A percentile compares a stretch with the other conserved stretches of the same genome.
Conservation (phyloP, 2,329 filamentous ascomycete species). For the Venturia nashicola region DNA sequence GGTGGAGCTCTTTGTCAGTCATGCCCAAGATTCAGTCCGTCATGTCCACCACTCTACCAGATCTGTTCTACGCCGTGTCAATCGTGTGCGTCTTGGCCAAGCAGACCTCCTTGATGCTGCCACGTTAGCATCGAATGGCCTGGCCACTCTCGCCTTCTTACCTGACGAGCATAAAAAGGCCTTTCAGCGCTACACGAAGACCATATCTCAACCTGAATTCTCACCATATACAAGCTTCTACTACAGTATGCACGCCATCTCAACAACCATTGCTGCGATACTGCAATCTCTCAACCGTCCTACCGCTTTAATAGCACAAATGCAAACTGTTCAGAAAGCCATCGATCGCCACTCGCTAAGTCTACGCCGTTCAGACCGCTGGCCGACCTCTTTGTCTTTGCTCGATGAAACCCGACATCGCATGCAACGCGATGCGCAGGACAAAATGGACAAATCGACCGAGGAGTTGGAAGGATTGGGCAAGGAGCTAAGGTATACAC, state of each 20-base stretch:
- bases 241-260: slow-evolving; percentile 64
- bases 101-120: slow-evolving; percentile 58
- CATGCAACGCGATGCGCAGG: slow-evolving; percentile 72
- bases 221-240: slow-evolving; percentile 65
- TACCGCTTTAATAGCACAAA: slow-evolving; percentile 62
- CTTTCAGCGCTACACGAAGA: slow-evolving; percentile 58
- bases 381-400: slow-evolving; percentile 55
- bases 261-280: slow-evolving; percentile 72
- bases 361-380: slow-evolving; percentile 60
- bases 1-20: slow-evolving; percentile 84
- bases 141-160: slow-evolving; percentile 41
- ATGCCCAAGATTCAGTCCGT: slow-evolving; percentile 81
- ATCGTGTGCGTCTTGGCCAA: slow-evolving; percentile 54
- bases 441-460: slow-evolving; percentile 59
- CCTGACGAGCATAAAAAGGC: slow-evolving; percentile 56
- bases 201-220: slow-evolving; percentile 54
- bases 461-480: slow-evolving; percentile 62
- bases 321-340: slow-evolving; percentile 59
- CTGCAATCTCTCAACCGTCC: slow-evolving; percentile 69
- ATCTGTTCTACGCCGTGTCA: slow-evolving; percentile 68
- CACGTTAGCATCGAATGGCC: slow-evolving; percentile 37
- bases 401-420: slow-evolving; percentile 80
- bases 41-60: slow-evolving; percentile 74
- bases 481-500: slow-evolving; percentile 77
- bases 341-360: slow-evolving; percentile 69